Evolutionary conservation across 2,329 filamentous ascomycete genomes (phyloP), one percentile per base, ranked within the genome.

Genomic region (Elsinoe necatrix): DNA sequence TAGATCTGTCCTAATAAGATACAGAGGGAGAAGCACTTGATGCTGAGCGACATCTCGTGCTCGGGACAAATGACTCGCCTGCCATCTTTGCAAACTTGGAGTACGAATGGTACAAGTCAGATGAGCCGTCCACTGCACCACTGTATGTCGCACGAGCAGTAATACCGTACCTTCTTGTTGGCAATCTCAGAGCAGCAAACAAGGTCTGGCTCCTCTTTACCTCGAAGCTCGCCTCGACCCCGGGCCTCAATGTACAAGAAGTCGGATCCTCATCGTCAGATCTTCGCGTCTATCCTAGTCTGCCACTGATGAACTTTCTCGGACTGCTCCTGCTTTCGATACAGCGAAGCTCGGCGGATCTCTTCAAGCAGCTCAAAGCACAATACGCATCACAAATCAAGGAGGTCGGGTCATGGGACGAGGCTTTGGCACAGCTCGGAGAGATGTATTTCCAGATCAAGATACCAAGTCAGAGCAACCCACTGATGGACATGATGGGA

Each of bases 401-500:
- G 65, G 92, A 97, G 64, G 77, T 83, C 1, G 77, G 18, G 57
- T 62, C 79, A 11, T 97, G 92, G 92, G 82, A 84, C 31, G 90
- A 78, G 59, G 80, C 89, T 21, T 75, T 98, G 59, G 86, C 90
- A 64, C 84, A 89, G 70, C 85, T 98, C 65, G 92, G 87, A 50
- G 92, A 98, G 75, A 91, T 95, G 82, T 98, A 97, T 76, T 98
- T 98, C 73, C 84, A 84, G 34, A 95, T 98, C 69, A 82, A 84
- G 74, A 85, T 90, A 67, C 92, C 91, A 47, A 81, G 86, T 66
- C 89, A 95, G 75, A 87, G 85, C 61, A 97, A 97, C 71, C 91
- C 91, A 2, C 76, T 98, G 71, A 83, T 97, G 72, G 93, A 98
- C 69, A 97, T 98, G 91, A 95, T 98, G 87, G 91, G 90, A 48